A percentile compares a stretch with the other conserved stretches of the same genome.
These are phyloP conservation scores for Vaccinium darrowii DNA, from an alignment of 148 eudicot genomes.

Conservation along the genomic window DNA sequence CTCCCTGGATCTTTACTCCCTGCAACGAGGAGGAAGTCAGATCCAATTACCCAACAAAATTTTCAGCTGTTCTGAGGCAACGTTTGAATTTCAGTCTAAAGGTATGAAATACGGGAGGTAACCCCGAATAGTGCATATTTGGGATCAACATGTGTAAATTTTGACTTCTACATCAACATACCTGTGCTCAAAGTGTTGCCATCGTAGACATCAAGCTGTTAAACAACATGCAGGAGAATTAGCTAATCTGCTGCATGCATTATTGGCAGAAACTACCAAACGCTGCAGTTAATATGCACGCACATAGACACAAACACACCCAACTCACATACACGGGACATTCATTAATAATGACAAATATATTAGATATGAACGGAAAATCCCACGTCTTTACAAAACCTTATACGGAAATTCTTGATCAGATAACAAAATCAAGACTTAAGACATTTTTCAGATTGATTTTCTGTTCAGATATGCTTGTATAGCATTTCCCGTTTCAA, in stretches of 20 bases:
- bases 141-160: not conserved
- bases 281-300: not conserved
- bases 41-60: not conserved
- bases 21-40: slow-evolving; percentile 21
- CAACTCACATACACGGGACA: too few species aligned
- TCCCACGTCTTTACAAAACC: not conserved
- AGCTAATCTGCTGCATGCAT: not conserved
- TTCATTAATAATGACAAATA: not conserved
- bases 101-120: not conserved
- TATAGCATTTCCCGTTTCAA: not conserved
- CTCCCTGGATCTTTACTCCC: slow-evolving; percentile 41
- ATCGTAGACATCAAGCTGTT: slow-evolving; percentile 86
- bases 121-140: not conserved
- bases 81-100: not conserved
- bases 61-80: not conserved
- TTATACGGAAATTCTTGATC: not conserved
- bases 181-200: slow-evolving; percentile 76
- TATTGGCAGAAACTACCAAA: not conserved
- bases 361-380: not conserved
- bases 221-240: slow-evolving; percentile 18
- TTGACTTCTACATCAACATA: slow-evolving; percentile 19
- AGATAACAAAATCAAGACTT: not conserved
- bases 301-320: too few species aligned
- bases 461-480: not conserved
- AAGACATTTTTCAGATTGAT: not conserved